Evolutionary conservation across 495 filamentous ascomycete species (phyloP).

Genomic region (Opeltia flavorubescens): DNA sequence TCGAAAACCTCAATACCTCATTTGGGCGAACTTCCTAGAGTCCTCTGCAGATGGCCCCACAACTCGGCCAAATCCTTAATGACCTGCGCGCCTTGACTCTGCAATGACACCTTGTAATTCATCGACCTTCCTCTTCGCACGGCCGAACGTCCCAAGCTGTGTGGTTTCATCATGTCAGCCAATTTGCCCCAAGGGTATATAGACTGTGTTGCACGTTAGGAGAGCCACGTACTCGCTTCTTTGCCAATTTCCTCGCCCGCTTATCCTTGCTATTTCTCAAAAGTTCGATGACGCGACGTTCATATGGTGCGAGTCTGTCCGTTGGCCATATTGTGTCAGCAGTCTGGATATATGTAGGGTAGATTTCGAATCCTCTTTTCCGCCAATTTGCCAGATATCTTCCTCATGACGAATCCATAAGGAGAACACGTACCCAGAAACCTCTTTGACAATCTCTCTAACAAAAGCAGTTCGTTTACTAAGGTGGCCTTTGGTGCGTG

Average conservation of each 20-base stretch:
- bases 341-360: neutral
- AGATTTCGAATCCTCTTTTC: neutral
- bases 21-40: neutral
- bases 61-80: conserved; percentile 40
- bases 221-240: conserved; percentile 85
- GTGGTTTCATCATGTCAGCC: conserved; percentile 1
- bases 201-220: neutral
- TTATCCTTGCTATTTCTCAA: conserved; percentile 98
- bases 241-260: conserved; percentile 95
- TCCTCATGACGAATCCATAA: neutral
- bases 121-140: conserved; percentile 98
- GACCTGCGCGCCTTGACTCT: conserved; percentile 71
- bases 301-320: conserved; percentile 79
- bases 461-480: conserved; percentile 91
- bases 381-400: too few species aligned
- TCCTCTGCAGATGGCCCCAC: neutral
- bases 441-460: conserved; percentile 88
- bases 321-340: neutral
- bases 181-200: neutral
- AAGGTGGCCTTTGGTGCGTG: conserved; percentile 77
- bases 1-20: neutral
- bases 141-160: conserved; percentile 88
- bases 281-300: conserved; percentile 96
- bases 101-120: conserved; percentile 95
- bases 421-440: conserved; percentile 53